Conservation (phyloP, 73 alveolate species). For the Paramecium tetraurelia region DNA sequence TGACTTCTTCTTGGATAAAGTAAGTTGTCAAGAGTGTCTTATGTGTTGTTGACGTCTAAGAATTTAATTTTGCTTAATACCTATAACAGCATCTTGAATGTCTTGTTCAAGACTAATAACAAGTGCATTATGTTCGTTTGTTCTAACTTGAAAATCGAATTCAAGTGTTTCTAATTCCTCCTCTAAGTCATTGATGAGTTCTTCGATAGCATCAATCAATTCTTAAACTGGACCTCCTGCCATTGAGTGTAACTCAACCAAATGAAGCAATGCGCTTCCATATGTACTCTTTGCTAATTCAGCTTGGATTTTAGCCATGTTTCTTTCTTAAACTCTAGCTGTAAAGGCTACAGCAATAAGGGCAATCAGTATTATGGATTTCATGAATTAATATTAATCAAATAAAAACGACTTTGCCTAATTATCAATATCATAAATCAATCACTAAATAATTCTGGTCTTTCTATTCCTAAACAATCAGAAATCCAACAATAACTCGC, state of each 20-base stretch:
- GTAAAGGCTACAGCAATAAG: constrained; percentile 40
- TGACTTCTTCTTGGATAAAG: constrained; percentile 31
- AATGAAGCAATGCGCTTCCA: constrained; percentile 30
- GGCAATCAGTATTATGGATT: constrained; percentile 23
- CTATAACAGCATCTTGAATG: constrained; percentile 48
- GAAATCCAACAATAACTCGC: neutral
- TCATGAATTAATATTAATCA: constrained; percentile 10
- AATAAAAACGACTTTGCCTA: neutral
- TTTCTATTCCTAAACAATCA: neutral
- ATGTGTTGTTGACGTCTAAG: constrained; percentile 14
- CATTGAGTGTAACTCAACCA: constrained; percentile 28
- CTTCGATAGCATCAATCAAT: constrained; percentile 49
- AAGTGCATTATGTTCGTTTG: constrained; percentile 34
- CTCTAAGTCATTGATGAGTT: constrained; percentile 40
- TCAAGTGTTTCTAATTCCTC: constrained; percentile 16
- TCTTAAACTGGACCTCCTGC: constrained; percentile 58
- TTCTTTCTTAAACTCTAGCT: constrained; percentile 25
- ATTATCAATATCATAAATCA: neutral
- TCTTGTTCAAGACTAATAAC: constrained; percentile 33
- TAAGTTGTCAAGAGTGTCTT: constrained; percentile 49
- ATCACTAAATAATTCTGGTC: neutral
- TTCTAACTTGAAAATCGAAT: constrained; percentile 8
- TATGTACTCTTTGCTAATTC: constrained; percentile 29
- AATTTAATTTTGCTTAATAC: neutral
- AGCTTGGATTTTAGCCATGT: constrained; percentile 3